Evolutionary conservation across 176 grass and related monocot genomes (phyloP).

Genomic region (Lolium perenne): DNA sequence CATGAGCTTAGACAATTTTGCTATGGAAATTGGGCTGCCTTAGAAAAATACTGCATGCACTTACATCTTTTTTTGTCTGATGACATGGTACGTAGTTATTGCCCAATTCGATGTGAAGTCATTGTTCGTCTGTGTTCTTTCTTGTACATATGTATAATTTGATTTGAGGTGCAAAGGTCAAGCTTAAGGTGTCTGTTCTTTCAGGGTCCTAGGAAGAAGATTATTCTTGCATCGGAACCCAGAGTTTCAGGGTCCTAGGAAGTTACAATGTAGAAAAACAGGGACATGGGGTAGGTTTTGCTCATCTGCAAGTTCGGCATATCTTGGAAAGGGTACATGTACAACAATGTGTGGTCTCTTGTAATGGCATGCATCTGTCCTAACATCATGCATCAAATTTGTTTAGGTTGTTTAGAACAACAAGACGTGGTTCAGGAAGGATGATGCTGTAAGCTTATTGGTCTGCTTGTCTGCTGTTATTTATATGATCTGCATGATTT

Average conservation of each 20-base stretch:
- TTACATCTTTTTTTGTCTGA: background rate
- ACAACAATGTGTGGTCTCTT: constrained; percentile 6
- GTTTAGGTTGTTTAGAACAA: constrained; percentile 35
- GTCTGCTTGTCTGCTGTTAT: constrained; percentile 10
- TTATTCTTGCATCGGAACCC: constrained; percentile 83
- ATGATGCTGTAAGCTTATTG: constrained; percentile 34
- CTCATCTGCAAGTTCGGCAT: constrained; percentile 39
- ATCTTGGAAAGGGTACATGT: background rate
- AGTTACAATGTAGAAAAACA: constrained; percentile 42
- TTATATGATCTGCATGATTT: constrained; percentile 13
- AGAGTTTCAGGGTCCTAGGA: constrained; percentile 68
- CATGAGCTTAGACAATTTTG: background rate
- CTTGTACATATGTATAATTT: background rate
- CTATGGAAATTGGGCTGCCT: background rate
- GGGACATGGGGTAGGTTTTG: constrained; percentile 36
- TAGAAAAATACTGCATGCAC: background rate
- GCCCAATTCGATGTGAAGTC: background rate
- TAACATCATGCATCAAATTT: background rate
- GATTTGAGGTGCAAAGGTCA: background rate
- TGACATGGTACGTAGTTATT: constrained; percentile 1
- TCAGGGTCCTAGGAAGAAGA: constrained; percentile 99
- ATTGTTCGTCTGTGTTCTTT: constrained; percentile 7
- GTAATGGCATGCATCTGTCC: constrained; percentile 15
- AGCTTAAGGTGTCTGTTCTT: constrained; percentile 21
- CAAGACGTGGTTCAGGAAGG: background rate